phyloP scores from a whole-genome alignment of 1,284 basidiomycete species.

The Athelia sp. region DNA sequence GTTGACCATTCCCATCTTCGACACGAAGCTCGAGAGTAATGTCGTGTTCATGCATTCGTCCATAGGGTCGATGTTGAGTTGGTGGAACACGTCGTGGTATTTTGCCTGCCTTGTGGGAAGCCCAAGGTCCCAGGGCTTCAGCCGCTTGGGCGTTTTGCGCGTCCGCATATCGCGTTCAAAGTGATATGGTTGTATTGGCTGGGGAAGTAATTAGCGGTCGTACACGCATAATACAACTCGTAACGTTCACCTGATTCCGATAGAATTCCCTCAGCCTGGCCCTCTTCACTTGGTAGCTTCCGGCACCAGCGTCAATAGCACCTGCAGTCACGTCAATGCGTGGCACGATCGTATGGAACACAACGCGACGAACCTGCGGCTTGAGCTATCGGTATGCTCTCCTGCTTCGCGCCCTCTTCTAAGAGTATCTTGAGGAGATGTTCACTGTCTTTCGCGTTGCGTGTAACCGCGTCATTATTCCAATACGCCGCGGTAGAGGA shows the following conservation, averaged over 20 bases:
- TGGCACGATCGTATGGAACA: no score
- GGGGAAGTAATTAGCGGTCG: neutral
- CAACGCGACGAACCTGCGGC: no score
- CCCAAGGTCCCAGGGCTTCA: slow-evolving; percentile 36
- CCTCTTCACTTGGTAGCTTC: neutral
- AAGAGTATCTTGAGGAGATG: no score
- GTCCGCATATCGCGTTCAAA: slow-evolving; percentile 36
- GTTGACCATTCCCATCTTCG: slow-evolving; percentile 85
- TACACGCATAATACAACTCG: neutral
- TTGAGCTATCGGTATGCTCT: no score
- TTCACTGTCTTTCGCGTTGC: no score
- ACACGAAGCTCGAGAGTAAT: slow-evolving; percentile 67
- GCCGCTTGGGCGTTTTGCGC: slow-evolving; percentile 10
- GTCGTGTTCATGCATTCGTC: slow-evolving; percentile 61
- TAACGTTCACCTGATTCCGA: neutral
- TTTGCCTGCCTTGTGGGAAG: slow-evolving; percentile 48
- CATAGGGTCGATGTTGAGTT: slow-evolving; percentile 66
- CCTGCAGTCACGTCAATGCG: no score
- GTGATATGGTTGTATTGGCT: slow-evolving; percentile 31
- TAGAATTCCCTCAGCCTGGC: neutral
- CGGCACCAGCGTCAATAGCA: no score
- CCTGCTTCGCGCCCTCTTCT: no score
- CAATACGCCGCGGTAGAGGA: neutral
- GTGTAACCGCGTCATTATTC: no score
- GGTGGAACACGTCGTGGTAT: slow-evolving; percentile 62